A percentile compares a stretch with the other conserved stretches of the same genome.
Evolutionary conservation across 306 rosid species (phyloP).

Genomic region (Cucumis hystrix): DNA sequence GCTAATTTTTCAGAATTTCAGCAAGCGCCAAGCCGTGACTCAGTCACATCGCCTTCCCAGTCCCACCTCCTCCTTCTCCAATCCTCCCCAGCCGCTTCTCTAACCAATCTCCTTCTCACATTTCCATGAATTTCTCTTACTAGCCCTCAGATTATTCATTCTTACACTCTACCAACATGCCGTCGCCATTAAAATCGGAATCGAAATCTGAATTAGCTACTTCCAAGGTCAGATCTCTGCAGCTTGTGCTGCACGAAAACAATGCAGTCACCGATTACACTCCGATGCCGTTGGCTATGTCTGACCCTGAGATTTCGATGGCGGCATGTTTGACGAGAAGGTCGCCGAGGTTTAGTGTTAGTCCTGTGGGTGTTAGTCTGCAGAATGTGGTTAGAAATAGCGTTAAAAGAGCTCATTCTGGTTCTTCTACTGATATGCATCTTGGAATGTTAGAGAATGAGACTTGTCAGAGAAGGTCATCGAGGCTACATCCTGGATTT

Average conservation of each 20-base stretch:
- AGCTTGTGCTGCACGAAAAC: neutral
- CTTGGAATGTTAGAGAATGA: neutral
- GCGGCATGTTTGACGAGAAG: neutral
- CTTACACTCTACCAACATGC: neutral
- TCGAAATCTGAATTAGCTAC: neutral
- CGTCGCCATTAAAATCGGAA: neutral
- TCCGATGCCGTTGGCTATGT: slow-evolving; percentile 1
- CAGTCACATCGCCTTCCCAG: neutral
- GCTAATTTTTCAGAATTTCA: neutral
- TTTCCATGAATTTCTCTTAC: neutral
- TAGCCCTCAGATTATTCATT: neutral
- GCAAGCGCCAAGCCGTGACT: neutral
- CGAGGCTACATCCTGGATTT: neutral
- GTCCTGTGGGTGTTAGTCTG: neutral
- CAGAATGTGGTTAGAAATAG: neutral
- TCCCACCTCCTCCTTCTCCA: neutral
- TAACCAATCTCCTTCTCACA: neutral
- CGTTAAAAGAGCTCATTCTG: neutral
- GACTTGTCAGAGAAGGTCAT: neutral
- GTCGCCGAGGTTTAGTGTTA: slow-evolving; percentile 10
- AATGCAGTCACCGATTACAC: neutral
- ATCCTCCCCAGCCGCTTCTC: neutral
- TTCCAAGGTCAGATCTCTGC: neutral
- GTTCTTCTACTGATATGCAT: neutral
- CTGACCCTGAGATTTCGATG: neutral